Conservation (phyloP, 345 rosid species). For the Stellera chamaejasme region DNA sequence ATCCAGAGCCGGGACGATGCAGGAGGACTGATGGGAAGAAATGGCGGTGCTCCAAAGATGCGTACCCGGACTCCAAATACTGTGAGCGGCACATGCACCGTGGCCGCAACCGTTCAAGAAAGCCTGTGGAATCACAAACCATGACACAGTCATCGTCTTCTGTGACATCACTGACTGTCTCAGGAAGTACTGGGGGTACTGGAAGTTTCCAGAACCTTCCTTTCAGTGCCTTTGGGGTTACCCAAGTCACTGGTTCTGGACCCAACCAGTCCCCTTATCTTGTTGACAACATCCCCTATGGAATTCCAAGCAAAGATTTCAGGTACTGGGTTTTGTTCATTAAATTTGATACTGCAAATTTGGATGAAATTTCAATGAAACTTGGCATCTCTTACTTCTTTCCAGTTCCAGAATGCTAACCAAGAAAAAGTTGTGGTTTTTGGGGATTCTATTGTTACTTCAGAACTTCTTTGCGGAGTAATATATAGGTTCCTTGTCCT, state of each 20-base stretch:
- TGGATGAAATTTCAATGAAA: not conserved
- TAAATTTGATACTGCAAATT: not conserved
- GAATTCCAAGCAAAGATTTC: slow-evolving; percentile 48
- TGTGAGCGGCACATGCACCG: slow-evolving; percentile 99
- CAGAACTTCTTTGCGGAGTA: too few relatives aligned
- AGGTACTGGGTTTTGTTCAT: slow-evolving; percentile 25
- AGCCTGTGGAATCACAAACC: slow-evolving; percentile 92
- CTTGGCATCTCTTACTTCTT: not conserved
- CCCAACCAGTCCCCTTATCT: slow-evolving; percentile 28
- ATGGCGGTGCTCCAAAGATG: slow-evolving; percentile 58
- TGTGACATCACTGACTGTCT: slow-evolving; percentile 30
- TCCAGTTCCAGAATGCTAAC: not conserved
- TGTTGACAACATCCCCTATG: slow-evolving; percentile 36
- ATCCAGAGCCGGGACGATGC: slow-evolving; percentile 60
- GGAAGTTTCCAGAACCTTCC: slow-evolving; percentile 37
- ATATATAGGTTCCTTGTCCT: not conserved
- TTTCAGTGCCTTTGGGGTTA: slow-evolving; percentile 22
- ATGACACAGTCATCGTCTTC: slow-evolving; percentile 37
- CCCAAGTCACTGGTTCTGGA: slow-evolving; percentile 28
- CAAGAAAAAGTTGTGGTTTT: not conserved
- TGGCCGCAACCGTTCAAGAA: slow-evolving; percentile 99
- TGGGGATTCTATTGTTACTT: too few relatives aligned
- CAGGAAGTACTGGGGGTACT: slow-evolving; percentile 25
- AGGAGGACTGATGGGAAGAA: slow-evolving; percentile 58
- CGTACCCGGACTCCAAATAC: slow-evolving; percentile 62